Base-by-base conservation (phyloP, 129 eudicot genomes). In the Centaurea solstitialis region DNA sequence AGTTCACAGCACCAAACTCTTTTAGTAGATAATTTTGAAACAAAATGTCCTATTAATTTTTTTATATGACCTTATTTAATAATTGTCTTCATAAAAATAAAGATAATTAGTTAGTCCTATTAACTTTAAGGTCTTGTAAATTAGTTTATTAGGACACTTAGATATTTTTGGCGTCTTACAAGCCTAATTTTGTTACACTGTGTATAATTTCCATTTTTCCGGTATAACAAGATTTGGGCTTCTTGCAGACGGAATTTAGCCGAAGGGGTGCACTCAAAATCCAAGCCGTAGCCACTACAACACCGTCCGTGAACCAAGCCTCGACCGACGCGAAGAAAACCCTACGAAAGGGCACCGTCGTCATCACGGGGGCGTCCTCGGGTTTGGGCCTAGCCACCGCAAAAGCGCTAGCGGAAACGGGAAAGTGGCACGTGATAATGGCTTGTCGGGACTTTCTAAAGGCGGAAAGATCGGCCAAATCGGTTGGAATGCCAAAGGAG, bases 301-400 rank as follows among this genome's bases (percentile, higher is more conserved):
- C 91, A 12, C 97, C 98, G 17, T 65, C 88, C 0, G 70, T 80
- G 26, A 89, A 78, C 82, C 83, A 73, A 10, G 78, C 91, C 11
- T 59, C 94, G 10, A 38, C 80, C 8, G 92, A 88, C 3, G 93
- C 89, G 39, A 94, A 92, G 83, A 94, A 94, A 64, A 94, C 98
- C 21, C 72, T 94, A 7, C 72, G 97, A 78, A 94, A 92, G 79
- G 98, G 97, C 35, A 87, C 87, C 5, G 98, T 92, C 38, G 73
- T 92, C 35, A 70, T 94, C 70, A 94, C 98, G 39, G 98, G 98
- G 23, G 98, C 98, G 73, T 94, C 98, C 39, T 94, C 98, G 0
- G 98, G 98, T 8, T 71, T 94, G 41, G 98, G 98, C 21, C 88
- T 94, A 68, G 97, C 98, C 73, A 82, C 97, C 9, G 98, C 98